phyloP scores from a whole-genome alignment of 1,284 basidiomycete genomes.

The Takashimella koratensis region DNA sequence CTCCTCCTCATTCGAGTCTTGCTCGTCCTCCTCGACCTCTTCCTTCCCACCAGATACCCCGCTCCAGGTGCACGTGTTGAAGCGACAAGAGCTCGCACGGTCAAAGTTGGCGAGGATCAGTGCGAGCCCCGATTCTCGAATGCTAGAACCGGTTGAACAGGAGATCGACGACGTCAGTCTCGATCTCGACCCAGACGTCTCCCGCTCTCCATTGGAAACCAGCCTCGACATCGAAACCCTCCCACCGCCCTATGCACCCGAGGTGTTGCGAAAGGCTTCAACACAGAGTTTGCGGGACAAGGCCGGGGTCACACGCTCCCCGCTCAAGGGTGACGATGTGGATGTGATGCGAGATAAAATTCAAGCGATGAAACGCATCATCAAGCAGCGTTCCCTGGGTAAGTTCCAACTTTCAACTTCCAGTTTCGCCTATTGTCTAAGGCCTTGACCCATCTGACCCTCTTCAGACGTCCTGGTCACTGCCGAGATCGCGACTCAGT shows the following conservation, averaged over 20 bases:
- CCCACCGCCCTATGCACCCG: not conserved
- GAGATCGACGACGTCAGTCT: not conserved
- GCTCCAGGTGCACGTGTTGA: not conserved
- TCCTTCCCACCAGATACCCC: not conserved
- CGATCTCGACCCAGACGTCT: not conserved
- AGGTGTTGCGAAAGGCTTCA: not conserved
- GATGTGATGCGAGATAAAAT: not conserved
- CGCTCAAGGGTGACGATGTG: not conserved
- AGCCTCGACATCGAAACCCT: not conserved
- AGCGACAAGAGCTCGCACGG: not conserved
- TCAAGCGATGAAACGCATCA: not conserved
- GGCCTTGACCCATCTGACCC: not conserved
- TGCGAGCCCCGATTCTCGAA: not conserved
- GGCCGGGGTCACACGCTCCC: not conserved
- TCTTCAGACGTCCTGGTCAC: not conserved
- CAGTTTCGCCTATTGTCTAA: not conserved
- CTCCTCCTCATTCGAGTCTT: not conserved
- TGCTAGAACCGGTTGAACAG: not conserved
- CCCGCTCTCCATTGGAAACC: not conserved
- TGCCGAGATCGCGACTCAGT: not conserved
- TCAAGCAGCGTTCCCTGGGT: not conserved
- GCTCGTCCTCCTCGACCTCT: not conserved
- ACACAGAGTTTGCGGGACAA: not conserved
- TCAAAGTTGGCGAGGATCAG: not conserved
- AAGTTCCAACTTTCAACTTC: not conserved